A percentile compares a stretch with the other conserved stretches of the same genome.
phyloP scores from a whole-genome alignment of 2,329 filamentous ascomycete genomes.

The Beauveria sp. region DNA sequence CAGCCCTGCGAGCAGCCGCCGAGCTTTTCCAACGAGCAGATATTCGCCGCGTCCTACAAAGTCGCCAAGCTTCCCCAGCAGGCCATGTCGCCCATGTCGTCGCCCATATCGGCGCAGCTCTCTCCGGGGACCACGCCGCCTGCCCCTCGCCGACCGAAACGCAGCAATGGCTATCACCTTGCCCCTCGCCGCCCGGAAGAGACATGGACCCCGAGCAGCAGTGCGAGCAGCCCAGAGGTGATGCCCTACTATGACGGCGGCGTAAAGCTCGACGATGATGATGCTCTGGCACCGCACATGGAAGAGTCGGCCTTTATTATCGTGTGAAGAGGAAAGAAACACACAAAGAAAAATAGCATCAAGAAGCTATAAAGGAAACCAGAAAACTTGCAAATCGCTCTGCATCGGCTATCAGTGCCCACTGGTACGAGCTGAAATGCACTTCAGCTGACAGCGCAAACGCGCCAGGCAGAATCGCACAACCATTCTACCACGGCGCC shows the following conservation, averaged over 20 bases:
- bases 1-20: background rate
- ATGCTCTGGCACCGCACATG: background rate
- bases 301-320: conserved; percentile 1
- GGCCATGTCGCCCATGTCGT: background rate
- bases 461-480: too few relatives aligned
- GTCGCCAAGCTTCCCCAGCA: conserved; percentile 1
- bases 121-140: background rate
- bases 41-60: conserved; percentile 10
- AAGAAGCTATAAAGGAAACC: background rate
- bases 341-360: background rate
- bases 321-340: background rate
- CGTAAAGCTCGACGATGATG: conserved; percentile 1
- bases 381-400: too few relatives aligned
- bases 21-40: background rate
- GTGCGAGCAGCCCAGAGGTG: background rate
- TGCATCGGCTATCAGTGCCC: too few relatives aligned
- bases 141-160: conserved; percentile 1
- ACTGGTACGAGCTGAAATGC: too few relatives aligned
- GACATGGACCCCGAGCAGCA: background rate
- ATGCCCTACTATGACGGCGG: background rate
- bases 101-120: background rate
- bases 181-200: background rate
- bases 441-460: too few relatives aligned
- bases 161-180: conserved; percentile 7
- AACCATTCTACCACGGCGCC: too few relatives aligned